These are phyloP conservation scores for Fusarium secorum DNA, from an alignment of 2,329 filamentous ascomycete species.

Conservation along the genomic window DNA sequence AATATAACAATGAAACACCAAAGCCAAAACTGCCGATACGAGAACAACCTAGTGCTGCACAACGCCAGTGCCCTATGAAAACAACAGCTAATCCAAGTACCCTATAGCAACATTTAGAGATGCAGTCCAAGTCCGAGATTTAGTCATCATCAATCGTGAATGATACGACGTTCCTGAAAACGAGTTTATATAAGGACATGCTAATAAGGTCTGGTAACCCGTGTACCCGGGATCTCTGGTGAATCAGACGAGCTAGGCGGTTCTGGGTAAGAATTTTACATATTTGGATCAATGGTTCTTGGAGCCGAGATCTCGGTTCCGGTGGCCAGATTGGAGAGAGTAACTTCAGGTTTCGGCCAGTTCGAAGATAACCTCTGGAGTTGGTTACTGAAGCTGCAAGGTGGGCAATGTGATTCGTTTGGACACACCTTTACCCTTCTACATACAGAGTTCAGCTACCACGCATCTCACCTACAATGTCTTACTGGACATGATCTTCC, in stretches of 20 bases:
- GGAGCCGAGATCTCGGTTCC: slow-evolving; percentile 27
- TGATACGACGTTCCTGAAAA: not conserved
- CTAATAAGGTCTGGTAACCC: not conserved
- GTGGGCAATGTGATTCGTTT: not conserved
- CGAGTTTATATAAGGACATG: not conserved
- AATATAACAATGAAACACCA: not conserved
- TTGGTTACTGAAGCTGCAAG: not conserved
- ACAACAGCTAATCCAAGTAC: not conserved
- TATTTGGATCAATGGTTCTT: not conserved
- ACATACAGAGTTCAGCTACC: not conserved
- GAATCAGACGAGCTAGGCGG: not conserved
- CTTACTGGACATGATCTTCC: slow-evolving; percentile 33
- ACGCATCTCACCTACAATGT: not conserved
- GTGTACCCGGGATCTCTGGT: not conserved
- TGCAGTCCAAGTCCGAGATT: not conserved
- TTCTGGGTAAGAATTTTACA: slow-evolving; percentile 21
- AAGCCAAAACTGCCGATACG: not conserved
- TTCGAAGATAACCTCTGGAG: not conserved
- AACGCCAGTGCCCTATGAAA: not conserved
- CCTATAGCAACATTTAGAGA: not conserved
- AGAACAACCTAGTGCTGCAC: slow-evolving; percentile 1
- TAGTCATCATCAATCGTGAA: not conserved
- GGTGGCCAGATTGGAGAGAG: not conserved
- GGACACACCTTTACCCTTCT: not conserved
- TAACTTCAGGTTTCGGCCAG: not conserved